Conservation (phyloP, 169 alveolate species). For the Neospora caninum region DNA sequence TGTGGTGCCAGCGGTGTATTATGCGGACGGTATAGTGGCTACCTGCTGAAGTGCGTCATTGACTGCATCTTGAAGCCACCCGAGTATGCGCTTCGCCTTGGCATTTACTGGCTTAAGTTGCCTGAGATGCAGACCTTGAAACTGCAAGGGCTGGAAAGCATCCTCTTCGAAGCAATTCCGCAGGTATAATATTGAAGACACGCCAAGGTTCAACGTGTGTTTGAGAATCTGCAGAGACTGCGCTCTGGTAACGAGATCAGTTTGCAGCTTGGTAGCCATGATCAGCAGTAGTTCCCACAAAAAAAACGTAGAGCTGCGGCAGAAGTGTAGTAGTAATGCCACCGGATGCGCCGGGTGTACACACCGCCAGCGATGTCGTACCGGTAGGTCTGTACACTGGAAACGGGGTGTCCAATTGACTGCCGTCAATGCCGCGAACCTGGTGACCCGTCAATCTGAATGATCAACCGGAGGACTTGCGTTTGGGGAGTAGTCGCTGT, state of each 20-base stretch:
- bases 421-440: too few species aligned
- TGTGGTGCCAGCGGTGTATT: neutral
- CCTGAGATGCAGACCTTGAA: conserved; percentile 40
- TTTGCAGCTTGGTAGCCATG: neutral
- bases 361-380: neutral
- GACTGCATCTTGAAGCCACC: conserved; percentile 44
- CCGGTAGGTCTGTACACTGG: neutral
- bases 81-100: neutral
- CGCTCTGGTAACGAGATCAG: conserved; percentile 34
- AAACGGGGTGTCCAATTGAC: too few species aligned
- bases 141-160: conserved; percentile 39
- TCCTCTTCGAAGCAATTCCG: conserved; percentile 43
- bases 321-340: neutral
- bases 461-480: too few species aligned
- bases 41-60: conserved; percentile 48
- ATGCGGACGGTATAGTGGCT: neutral
- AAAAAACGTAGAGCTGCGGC: neutral
- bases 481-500: too few species aligned
- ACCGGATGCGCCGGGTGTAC: neutral
- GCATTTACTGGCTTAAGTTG: conserved; percentile 41
- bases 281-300: neutral
- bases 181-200: conserved; percentile 44
- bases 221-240: conserved; percentile 55
- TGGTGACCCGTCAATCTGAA: too few species aligned
- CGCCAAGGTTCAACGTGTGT: conserved; percentile 46